phyloP scores from a whole-genome alignment of 441 rosid species.

The Theobroma grandiflorum region DNA sequence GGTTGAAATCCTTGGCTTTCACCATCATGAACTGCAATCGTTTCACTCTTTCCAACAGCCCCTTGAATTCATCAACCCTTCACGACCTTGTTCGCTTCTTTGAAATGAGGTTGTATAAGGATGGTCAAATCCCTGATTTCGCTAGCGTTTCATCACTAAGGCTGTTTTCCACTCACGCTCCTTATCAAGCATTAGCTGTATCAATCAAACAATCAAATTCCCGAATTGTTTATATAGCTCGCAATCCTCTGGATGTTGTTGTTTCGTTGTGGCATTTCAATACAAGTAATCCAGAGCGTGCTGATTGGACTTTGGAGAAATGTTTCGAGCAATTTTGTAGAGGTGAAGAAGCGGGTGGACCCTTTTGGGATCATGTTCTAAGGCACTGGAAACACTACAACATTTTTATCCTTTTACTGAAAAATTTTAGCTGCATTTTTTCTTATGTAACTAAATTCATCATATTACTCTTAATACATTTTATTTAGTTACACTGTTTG shows the following conservation, averaged over 20 bases:
- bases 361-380: slow-evolving; percentile 71
- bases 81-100: slow-evolving; percentile 78
- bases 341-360: slow-evolving; percentile 66
- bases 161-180: slow-evolving; percentile 66
- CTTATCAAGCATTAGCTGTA: slow-evolving; percentile 47
- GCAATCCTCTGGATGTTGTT: not conserved
- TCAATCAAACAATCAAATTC: slow-evolving; percentile 39
- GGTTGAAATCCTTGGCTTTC: slow-evolving; percentile 63
- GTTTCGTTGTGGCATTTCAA: not conserved
- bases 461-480: too few relatives aligned
- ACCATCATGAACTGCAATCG: slow-evolving; percentile 47
- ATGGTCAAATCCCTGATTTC: slow-evolving; percentile 54
- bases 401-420: too few relatives aligned
- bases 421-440: too few relatives aligned
- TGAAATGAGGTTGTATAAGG: slow-evolving; percentile 64
- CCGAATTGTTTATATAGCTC: slow-evolving; percentile 51
- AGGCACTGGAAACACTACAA: slow-evolving; percentile 77
- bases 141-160: slow-evolving; percentile 46
- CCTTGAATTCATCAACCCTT: slow-evolving; percentile 64
- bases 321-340: slow-evolving; percentile 57
- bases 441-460: too few relatives aligned
- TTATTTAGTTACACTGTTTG: too few relatives aligned
- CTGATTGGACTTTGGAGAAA: slow-evolving; percentile 42
- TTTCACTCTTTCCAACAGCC: slow-evolving; percentile 39
- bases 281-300: not conserved